Base-by-base conservation (phyloP, 2,329 filamentous ascomycete genomes). In the Chrysoporthe cubensis region DNA sequence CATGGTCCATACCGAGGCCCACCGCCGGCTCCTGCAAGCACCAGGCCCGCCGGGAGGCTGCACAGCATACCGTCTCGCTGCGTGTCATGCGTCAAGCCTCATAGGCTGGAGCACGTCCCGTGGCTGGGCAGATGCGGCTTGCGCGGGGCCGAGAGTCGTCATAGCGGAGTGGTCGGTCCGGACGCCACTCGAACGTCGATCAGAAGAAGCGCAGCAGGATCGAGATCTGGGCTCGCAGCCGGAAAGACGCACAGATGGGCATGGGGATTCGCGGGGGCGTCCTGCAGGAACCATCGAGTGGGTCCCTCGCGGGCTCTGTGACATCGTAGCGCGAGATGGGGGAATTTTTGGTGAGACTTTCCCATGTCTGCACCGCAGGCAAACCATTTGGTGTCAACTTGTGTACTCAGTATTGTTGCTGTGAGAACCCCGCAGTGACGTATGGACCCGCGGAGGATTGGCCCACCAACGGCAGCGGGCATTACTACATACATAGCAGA, bases 91-190 rank as follows among this genome's bases (percentile, higher is more conserved):
- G 50, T 34, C 50, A 54, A 54, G 50, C 26, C 50, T 32, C 50
- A 43, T 44, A 44, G 57, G 57, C 16, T 57, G 16, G n/a, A 32
- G n/a, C 9, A n/a, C 32, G 21, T 4, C 34, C 34, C 34, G 54
- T 60, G 57, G 37, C 57, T 60, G 40, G 57, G 40, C 57, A 43
- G 21, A 60, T 60, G 57, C 57, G 57, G 57, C 57, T 60, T 42
- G 40, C 21, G 21, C 57, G 44, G 26, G 21, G n/a, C 13, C 14
- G 4, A 43, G 57, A 37, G 40, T 21, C 57, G 40, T 60, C 40
- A 60, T 60, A 26, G 40, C 57, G 57, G 57, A 60, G 57, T 32
- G n/a, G n/a, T 60, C 37, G 57, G 13, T 60, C 57, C 57, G 57
- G 57, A 40, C 57, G 57, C 57, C 40, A 60, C 57, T 13, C 9